These are phyloP conservation scores for Bimuria novae-zelandiae DNA, from an alignment of 2,329 filamentous ascomycete species.

Conservation along the genomic window DNA sequence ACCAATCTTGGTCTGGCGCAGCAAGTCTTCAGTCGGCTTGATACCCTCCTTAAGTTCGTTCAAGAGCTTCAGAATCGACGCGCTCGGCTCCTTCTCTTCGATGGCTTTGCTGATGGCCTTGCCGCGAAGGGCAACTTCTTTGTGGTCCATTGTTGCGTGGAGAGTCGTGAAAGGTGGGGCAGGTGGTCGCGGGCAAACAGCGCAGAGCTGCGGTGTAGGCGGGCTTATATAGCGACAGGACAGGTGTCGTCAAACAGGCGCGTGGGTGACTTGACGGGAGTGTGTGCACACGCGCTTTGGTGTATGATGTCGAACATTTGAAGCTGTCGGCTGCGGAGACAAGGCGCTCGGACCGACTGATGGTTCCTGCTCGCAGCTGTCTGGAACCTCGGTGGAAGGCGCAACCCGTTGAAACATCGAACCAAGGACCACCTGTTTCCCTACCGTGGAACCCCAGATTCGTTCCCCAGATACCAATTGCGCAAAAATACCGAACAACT, in stretches of 20 bases:
- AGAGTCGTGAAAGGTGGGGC: background rate
- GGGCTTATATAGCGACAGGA: slow-evolving; percentile 5
- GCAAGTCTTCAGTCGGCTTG: slow-evolving; percentile 82
- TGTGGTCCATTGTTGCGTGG: slow-evolving; percentile 68
- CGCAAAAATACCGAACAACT: slow-evolving; percentile 2
- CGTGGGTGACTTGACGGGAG: background rate
- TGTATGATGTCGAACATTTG: slow-evolving; percentile 3
- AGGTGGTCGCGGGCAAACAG: slow-evolving; percentile 4
- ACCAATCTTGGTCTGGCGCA: slow-evolving; percentile 90
- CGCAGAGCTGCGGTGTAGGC: background rate
- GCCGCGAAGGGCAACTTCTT: slow-evolving; percentile 77
- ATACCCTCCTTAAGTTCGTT: slow-evolving; percentile 80
- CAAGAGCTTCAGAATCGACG: slow-evolving; percentile 74
- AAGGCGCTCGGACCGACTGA: background rate
- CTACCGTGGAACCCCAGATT: background rate
- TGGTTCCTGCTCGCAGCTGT: background rate
- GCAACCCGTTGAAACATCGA: background rate
- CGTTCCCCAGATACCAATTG: background rate
- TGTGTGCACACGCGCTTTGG: slow-evolving; percentile 15
- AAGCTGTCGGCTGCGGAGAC: background rate
- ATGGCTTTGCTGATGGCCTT: slow-evolving; percentile 82
- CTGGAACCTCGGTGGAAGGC: slow-evolving; percentile 1
- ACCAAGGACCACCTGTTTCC: background rate
- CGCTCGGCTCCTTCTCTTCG: slow-evolving; percentile 71
- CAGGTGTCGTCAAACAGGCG: slow-evolving; percentile 7